These are phyloP conservation scores for barley (Hordeum vulgare) DNA, from an alignment of 176 grass and related monocot species.

Conservation along the genomic window DNA sequence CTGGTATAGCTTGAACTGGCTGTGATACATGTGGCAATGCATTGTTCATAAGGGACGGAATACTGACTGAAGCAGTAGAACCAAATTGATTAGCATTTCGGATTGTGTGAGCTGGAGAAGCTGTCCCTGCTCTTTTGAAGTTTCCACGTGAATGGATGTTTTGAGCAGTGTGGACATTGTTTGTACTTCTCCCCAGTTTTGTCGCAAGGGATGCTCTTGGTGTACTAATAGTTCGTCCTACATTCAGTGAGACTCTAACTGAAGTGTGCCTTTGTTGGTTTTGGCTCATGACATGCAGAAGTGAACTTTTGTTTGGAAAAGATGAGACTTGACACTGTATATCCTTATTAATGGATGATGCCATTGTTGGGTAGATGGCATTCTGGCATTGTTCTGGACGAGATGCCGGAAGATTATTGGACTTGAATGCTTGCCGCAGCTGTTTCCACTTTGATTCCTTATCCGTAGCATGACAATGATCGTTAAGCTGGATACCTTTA, in stretches of 20 bases:
- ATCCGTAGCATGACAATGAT: constrained; percentile 91
- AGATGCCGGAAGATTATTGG: constrained; percentile 20
- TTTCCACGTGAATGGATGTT: constrained; percentile 27
- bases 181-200: constrained; percentile 13
- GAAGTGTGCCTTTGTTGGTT: constrained; percentile 29
- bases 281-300: constrained; percentile 21
- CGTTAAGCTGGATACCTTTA: constrained; percentile 19
- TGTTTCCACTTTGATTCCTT: constrained; percentile 57
- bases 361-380: constrained; percentile 10
- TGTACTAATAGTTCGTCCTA: constrained; percentile 4
- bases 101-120: constrained; percentile 12
- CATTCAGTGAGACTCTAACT: constrained; percentile 32
- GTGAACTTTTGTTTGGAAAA: constrained; percentile 3
- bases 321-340: constrained; percentile 13
- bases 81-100: constrained; percentile 22
- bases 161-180: constrained; percentile 11
- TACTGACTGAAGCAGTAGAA: constrained; percentile 21
- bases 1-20: constrained; percentile 22
- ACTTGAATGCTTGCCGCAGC: constrained; percentile 53
- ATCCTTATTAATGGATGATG: constrained; percentile 11
- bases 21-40: constrained; percentile 17
- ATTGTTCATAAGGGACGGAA: constrained; percentile 18
- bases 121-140: constrained; percentile 42
- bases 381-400: constrained; percentile 29
- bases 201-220: constrained; percentile 16